Base-by-base conservation (phyloP, 2,329 filamentous ascomycete species). In the Calonectria ilicicola region DNA sequence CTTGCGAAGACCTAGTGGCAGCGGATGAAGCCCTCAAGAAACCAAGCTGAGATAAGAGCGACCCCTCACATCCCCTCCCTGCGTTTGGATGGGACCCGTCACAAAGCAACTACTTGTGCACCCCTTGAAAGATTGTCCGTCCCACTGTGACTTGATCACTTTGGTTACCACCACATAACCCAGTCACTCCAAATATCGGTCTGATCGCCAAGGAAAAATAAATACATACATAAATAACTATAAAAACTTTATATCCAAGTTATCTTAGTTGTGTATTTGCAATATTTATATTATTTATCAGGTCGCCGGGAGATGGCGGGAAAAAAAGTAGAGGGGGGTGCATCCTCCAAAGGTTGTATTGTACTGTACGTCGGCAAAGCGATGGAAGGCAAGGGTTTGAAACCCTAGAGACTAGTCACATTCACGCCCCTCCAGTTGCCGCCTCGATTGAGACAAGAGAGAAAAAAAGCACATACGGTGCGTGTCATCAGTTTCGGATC, bases 21-120 rank as follows among this genome's bases (percentile, higher is more conserved):
- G 35, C 26, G 46, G 56, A 58, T 40, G 53, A 58, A 58, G 53
- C n/a, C 53, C 53, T 58, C 53, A n/a, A 47, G 26, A 42, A n/a
- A 63, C 44, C 35, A 9, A 63, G 32, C 42, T 26, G 23, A 69
- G 66, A 63, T 69, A 69, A 53, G 56, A 62, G 23, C 15, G 29
- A 27, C 66, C 66, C 66, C 66, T 63, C 63, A 47, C 27, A 14
- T 35, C 32, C 32, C 44, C 64, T 66, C 42, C 32, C 35, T 53
- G 32, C 38, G 63, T 29, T 21, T 29, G 42, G 40, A 58, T 38
- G 21, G 53, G n/a, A n/a, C 53, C 49, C 53, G 53, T 58, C 32
- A n/a, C 32, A 58, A 38, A 47, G 32, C 44, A 51, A 69, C 32
- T 19, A 23, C n/a, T n/a, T n/a, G n/a, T n/a, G n/a, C n/a, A n/a